These are phyloP conservation scores for Hymenotorrendiella dingleyae DNA, from an alignment of 2,329 filamentous ascomycete species.

Conservation along the genomic window DNA sequence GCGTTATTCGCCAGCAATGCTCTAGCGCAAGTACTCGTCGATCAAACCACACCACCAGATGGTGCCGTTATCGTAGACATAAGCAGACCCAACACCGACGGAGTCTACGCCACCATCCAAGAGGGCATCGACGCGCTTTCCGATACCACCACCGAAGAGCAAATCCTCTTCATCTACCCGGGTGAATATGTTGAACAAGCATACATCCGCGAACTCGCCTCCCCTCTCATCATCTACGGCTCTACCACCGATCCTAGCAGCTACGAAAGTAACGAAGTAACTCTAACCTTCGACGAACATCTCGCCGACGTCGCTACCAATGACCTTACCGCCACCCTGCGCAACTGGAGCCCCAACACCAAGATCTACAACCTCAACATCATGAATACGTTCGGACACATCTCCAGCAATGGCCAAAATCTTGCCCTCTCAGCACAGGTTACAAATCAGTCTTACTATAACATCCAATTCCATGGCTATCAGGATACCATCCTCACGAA, in stretches of 20 bases:
- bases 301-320: constrained; percentile 39
- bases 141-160: constrained; percentile 36
- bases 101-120: constrained; percentile 19
- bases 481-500: constrained; percentile 50
- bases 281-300: constrained; percentile 35
- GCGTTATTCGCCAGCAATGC: not conserved
- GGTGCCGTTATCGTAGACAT: constrained; percentile 41
- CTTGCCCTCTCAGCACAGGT: constrained; percentile 47
- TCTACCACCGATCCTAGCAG: constrained; percentile 40
- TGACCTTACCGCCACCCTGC: constrained; percentile 28
- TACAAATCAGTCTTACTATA: constrained; percentile 51
- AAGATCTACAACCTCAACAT: constrained; percentile 56
- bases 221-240: constrained; percentile 48
- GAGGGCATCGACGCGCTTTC: constrained; percentile 33
- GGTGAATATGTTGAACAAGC: constrained; percentile 55
- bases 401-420: constrained; percentile 40
- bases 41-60: constrained; percentile 36
- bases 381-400: constrained; percentile 22
- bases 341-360: constrained; percentile 38
- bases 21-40: not conserved
- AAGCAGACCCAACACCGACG: constrained; percentile 31
- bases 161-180: constrained; percentile 49
- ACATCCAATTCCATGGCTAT: constrained; percentile 46
- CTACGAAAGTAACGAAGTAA: constrained; percentile 46
- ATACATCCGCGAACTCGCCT: constrained; percentile 41